A percentile compares a stretch with the other conserved stretches of the same genome.
Evolutionary conservation across 768 basidiomycete species (phyloP).

Genomic region (Punctularia strigosozonata): DNA sequence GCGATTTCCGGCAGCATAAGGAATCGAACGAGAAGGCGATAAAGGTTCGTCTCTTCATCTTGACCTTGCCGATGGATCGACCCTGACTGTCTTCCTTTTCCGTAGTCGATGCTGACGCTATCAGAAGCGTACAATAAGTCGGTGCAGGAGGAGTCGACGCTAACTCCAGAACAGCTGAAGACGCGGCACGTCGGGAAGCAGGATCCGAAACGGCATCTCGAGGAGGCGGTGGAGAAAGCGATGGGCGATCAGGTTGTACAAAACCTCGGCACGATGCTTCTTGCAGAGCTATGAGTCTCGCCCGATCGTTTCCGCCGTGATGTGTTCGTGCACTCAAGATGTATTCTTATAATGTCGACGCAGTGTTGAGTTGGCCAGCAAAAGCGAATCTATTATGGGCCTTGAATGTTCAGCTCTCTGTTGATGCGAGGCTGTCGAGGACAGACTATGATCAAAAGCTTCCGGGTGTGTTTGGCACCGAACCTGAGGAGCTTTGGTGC

Average conservation of each 20-base stretch:
- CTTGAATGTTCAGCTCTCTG: too few species aligned
- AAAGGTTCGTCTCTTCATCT: constrained; percentile 50
- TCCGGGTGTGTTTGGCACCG: too few species aligned
- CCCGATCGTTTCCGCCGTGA: constrained; percentile 2
- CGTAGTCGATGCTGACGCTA: constrained; percentile 82
- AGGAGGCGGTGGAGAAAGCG: constrained; percentile 94
- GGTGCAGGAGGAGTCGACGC: constrained; percentile 94
- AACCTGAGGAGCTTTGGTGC: too few species aligned
- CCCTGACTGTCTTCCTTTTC: constrained; percentile 1
- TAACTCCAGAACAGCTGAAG: constrained; percentile 87
- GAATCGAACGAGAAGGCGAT: constrained; percentile 86
- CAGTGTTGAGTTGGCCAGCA: too few species aligned
- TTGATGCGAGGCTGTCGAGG: too few species aligned
- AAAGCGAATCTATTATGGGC: too few species aligned
- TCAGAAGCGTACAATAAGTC: constrained; percentile 96
- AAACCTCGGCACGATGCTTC: constrained; percentile 87
- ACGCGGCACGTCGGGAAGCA: constrained; percentile 97
- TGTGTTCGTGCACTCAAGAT: too few species aligned
- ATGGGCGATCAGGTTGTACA: constrained; percentile 98
- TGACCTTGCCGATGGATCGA: constrained; percentile 7
- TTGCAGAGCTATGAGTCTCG: constrained; percentile 67
- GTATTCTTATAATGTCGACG: too few species aligned
- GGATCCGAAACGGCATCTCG: constrained; percentile 95
- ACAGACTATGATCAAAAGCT: too few species aligned
- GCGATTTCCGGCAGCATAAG: constrained; percentile 84